Conservation (phyloP, 805 yeast species). For the Hermanozyma aechmeae region DNA sequence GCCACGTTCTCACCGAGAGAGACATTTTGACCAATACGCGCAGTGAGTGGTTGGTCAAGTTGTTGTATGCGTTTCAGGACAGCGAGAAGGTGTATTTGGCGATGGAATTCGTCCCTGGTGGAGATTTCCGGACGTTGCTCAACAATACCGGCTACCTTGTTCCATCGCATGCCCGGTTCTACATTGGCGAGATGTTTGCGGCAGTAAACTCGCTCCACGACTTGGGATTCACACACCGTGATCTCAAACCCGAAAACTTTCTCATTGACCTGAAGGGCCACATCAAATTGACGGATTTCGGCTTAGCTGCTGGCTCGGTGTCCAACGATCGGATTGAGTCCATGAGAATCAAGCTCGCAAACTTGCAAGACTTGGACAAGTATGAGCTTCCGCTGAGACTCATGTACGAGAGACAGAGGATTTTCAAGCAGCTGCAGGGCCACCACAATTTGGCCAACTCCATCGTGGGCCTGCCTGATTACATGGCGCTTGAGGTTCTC, state of each 20-base stretch:
- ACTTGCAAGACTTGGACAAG: conserved; percentile 62
- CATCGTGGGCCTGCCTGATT: conserved; percentile 96
- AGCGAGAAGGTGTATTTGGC: conserved; percentile 83
- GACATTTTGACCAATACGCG: conserved; percentile 94
- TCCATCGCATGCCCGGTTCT: conserved; percentile 93
- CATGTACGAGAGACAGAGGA: conserved; percentile 76
- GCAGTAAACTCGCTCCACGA: conserved; percentile 91
- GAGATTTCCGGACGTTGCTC: conserved; percentile 90
- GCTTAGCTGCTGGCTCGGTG: conserved; percentile 93
- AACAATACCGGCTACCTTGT: conserved; percentile 88
- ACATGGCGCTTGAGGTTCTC: conserved; percentile 96
- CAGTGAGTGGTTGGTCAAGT: conserved; percentile 91
- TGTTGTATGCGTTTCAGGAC: conserved; percentile 93
- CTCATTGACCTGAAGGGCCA: conserved; percentile 86
- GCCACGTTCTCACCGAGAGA: conserved; percentile 92
- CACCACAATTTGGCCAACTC: conserved; percentile 88
- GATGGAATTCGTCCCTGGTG: conserved; percentile 99
- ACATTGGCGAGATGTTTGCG: conserved; percentile 92
- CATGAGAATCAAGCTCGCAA: conserved; percentile 62
- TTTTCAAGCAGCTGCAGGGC: conserved; percentile 72
- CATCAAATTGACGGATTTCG: conserved; percentile 91
- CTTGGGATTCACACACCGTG: conserved; percentile 94
- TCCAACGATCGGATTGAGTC: conserved; percentile 89
- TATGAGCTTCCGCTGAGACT: conserved; percentile 59
- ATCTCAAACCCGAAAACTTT: conserved; percentile 91